Percentiles rank a stretch among this genome's conserved stretches.
Evolutionary conservation across 2,329 filamentous ascomycete genomes (phyloP).

Genomic region (Ceratocystis cacaofunesta): DNA sequence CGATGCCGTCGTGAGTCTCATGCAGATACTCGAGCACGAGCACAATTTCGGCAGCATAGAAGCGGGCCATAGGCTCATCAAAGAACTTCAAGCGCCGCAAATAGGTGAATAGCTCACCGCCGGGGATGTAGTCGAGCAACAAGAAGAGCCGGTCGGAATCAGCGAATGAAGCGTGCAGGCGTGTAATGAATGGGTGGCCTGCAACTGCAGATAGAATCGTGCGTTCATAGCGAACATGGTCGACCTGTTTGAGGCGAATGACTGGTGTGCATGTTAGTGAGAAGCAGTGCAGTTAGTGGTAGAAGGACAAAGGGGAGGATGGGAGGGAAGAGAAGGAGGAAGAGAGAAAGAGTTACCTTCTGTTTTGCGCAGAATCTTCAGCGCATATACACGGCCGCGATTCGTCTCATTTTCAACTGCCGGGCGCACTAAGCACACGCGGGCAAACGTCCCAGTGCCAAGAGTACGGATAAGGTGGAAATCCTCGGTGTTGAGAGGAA

Average conservation of each 20-base stretch:
- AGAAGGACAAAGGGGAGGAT: not conserved
- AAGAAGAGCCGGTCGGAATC: constrained; percentile 68
- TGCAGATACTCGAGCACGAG: constrained; percentile 69
- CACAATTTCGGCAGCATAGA: constrained; percentile 74
- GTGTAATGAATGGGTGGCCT: constrained; percentile 72
- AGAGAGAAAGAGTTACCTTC: constrained; percentile 27
- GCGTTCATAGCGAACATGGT: constrained; percentile 74
- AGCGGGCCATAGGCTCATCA: constrained; percentile 61
- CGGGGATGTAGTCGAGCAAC: constrained; percentile 69
- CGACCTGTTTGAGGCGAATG: constrained; percentile 71
- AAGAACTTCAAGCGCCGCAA: constrained; percentile 64
- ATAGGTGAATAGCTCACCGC: constrained; percentile 75
- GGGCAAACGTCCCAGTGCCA: constrained; percentile 68
- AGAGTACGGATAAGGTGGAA: constrained; percentile 62
- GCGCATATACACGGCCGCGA: constrained; percentile 54
- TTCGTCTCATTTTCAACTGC: constrained; percentile 38
- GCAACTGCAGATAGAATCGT: constrained; percentile 62
- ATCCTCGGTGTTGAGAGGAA: constrained; percentile 34
- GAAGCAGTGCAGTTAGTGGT: too few species aligned
- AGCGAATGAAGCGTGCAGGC: constrained; percentile 62
- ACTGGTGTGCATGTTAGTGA: constrained; percentile 27
- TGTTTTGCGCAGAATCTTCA: constrained; percentile 63
- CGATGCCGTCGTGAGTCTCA: constrained; percentile 60
- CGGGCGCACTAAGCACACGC: constrained; percentile 63
- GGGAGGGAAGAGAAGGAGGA: constrained; percentile 25